These are phyloP conservation scores for Xylaria sp. DNA, from an alignment of 2,329 filamentous ascomycete species.

Conservation along the genomic window DNA sequence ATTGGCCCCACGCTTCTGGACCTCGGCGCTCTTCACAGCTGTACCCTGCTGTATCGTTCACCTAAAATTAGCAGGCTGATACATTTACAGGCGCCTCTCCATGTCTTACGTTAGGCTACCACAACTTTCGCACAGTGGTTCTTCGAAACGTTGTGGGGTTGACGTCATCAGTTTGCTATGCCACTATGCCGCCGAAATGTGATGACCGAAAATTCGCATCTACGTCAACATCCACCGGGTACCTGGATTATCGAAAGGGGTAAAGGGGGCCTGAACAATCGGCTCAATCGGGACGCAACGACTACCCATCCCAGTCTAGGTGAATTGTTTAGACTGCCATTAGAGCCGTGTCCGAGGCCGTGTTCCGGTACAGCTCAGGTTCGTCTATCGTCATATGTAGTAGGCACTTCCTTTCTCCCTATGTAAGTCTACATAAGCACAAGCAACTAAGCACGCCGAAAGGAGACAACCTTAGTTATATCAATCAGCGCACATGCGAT, in stretches of 20 bases:
- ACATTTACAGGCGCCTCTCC: not conserved
- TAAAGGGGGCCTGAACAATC: not conserved
- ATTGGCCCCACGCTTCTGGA: not conserved
- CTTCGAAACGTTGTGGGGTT: slow-evolving; percentile 11
- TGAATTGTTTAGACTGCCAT: not conserved
- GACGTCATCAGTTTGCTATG: slow-evolving; percentile 17
- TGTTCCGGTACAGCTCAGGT: not conserved
- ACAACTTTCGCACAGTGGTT: slow-evolving; percentile 9
- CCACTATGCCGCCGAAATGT: not conserved
- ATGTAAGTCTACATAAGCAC: too few relatives aligned
- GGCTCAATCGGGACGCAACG: not conserved
- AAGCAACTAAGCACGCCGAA: too few relatives aligned
- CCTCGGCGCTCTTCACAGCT: slow-evolving; percentile 1
- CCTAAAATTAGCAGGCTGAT: not conserved
- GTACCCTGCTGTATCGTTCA: not conserved
- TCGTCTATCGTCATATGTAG: not conserved
- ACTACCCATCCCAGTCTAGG: not conserved
- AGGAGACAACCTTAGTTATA: too few relatives aligned
- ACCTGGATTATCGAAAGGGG: not conserved
- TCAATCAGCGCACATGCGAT: too few relatives aligned
- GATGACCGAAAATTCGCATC: not conserved
- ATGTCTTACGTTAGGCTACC: slow-evolving; percentile 9
- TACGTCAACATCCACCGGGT: not conserved
- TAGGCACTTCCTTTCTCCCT: too few relatives aligned
- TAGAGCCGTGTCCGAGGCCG: not conserved